These are phyloP conservation scores for Stephania cephalantha DNA, from an alignment of 164 flowering plant genomes.

Conservation along the genomic window DNA sequence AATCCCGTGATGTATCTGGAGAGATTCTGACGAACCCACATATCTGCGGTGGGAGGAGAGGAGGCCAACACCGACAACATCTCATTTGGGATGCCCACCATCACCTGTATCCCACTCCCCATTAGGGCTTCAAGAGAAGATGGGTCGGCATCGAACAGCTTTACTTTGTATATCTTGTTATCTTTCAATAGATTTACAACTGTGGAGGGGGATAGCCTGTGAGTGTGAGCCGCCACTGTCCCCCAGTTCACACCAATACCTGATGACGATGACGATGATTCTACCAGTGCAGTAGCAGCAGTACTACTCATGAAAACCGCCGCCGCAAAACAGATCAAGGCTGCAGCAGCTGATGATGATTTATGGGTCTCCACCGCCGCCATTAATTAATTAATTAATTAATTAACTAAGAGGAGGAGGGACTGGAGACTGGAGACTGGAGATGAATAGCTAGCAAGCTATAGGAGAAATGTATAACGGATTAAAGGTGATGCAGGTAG, in stretches of 20 bases:
- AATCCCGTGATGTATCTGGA: constrained; percentile 31
- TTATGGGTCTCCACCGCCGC: no score
- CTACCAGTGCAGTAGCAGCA: background rate
- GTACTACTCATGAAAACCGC: no score
- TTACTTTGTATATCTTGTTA: constrained; percentile 68
- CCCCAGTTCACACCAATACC: constrained; percentile 86
- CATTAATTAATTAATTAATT: no score
- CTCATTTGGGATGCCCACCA: constrained; percentile 93
- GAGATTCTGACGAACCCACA: constrained; percentile 69
- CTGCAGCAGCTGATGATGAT: no score
- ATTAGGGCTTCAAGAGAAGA: constrained; percentile 36
- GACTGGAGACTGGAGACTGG: no score
- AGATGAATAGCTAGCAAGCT: no score
- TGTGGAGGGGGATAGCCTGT: constrained; percentile 53
- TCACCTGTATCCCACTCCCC: constrained; percentile 76
- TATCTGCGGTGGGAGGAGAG: constrained; percentile 57
- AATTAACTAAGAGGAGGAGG: no score
- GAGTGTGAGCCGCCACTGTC: constrained; percentile 51
- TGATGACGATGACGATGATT: constrained; percentile 15
- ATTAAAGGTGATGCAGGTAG: no score
- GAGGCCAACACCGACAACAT: constrained; percentile 47
- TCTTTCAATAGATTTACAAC: constrained; percentile 68
- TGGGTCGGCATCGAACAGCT: constrained; percentile 82
- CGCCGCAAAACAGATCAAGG: no score
- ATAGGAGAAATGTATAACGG: no score